A percentile compares a stretch with the other conserved stretches of the same genome.
phyloP scores from a whole-genome alignment of 257 asterid genomes.

The Solanum paucissectum region DNA sequence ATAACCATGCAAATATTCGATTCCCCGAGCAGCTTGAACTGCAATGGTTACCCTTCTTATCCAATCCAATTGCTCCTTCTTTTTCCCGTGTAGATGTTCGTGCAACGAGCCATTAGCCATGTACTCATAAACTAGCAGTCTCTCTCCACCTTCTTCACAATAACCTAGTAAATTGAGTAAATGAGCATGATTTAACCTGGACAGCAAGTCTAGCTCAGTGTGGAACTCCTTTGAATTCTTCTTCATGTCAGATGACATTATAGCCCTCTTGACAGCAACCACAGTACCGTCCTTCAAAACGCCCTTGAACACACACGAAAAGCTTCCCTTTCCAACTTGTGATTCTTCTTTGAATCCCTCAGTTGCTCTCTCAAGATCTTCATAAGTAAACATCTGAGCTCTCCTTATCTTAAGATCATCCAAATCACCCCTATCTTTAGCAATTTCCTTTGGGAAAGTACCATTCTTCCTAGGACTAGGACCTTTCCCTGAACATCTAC shows the following conservation, averaged over 20 bases:
- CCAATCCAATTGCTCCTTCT: slow-evolving; percentile 67
- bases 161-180: slow-evolving; percentile 73
- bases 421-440: slow-evolving; percentile 45
- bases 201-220: slow-evolving; percentile 77
- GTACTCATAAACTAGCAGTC: slow-evolving; percentile 83
- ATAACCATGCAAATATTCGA: slow-evolving; percentile 80
- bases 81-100: slow-evolving; percentile 63
- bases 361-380: slow-evolving; percentile 67
- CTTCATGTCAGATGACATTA: slow-evolving; percentile 60
- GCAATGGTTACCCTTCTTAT: slow-evolving; percentile 75
- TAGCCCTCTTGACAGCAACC: slow-evolving; percentile 80
- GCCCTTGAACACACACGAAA: slow-evolving; percentile 82
- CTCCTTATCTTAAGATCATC: slow-evolving; percentile 68
- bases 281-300: slow-evolving; percentile 62
- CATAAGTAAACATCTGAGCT: slow-evolving; percentile 66
- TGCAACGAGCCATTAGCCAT: slow-evolving; percentile 93
- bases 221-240: slow-evolving; percentile 76
- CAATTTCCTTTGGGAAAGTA: slow-evolving; percentile 39
- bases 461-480: slow-evolving; percentile 18
- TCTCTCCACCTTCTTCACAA: slow-evolving; percentile 78
- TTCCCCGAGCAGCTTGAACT: slow-evolving; percentile 91
- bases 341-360: slow-evolving; percentile 70
- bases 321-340: slow-evolving; percentile 77
- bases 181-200: slow-evolving; percentile 82
- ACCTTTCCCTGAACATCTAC: slow-evolving; percentile 43